Evolutionary conservation across 1,284 basidiomycete species (phyloP).

Genomic region (Puccinia hordei): DNA sequence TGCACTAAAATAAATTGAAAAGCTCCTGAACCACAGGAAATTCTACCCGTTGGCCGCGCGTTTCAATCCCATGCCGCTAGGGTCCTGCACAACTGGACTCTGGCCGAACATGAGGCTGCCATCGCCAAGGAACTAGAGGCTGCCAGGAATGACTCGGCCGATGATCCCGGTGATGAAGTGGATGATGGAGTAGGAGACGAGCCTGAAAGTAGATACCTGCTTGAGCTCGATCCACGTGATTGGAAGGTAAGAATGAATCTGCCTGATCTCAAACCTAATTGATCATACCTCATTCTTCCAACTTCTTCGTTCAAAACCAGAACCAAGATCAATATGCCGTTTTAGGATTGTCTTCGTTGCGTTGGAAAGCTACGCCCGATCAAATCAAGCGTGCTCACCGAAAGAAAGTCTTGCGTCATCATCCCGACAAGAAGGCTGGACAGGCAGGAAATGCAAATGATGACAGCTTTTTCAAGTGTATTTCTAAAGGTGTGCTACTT

Average conservation of each 20-base stretch:
- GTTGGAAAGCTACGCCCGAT: slow-evolving; percentile 82
- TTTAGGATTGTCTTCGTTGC: slow-evolving; percentile 84
- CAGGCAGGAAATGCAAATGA: slow-evolving; percentile 76
- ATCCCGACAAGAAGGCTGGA: slow-evolving; percentile 96
- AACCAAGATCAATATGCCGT: slow-evolving; percentile 99
- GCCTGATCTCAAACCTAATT: neutral
- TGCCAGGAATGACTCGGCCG: slow-evolving; percentile 65
- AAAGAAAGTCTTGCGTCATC: slow-evolving; percentile 98
- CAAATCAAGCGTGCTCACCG: slow-evolving; percentile 98
- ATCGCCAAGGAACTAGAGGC: slow-evolving; percentile 58
- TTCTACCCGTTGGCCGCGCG: slow-evolving; percentile 34
- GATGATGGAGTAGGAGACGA: slow-evolving; percentile 89
- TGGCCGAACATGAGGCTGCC: slow-evolving; percentile 38
- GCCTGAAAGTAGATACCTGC: slow-evolving; percentile 73
- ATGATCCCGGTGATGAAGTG: slow-evolving; percentile 67
- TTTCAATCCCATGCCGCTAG: slow-evolving; percentile 33
- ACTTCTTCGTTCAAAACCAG: slow-evolving; percentile 60
- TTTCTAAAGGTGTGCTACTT: slow-evolving; percentile 70
- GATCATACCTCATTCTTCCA: neutral
- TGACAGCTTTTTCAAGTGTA: slow-evolving; percentile 99
- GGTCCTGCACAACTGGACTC: slow-evolving; percentile 26
- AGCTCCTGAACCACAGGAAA: neutral
- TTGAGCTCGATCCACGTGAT: slow-evolving; percentile 87
- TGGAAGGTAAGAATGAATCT: slow-evolving; percentile 77
- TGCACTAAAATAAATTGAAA: neutral